phyloP scores from a whole-genome alignment of 1,139 yeast genomes.

The Yamadazyma songkhlaensis region DNA sequence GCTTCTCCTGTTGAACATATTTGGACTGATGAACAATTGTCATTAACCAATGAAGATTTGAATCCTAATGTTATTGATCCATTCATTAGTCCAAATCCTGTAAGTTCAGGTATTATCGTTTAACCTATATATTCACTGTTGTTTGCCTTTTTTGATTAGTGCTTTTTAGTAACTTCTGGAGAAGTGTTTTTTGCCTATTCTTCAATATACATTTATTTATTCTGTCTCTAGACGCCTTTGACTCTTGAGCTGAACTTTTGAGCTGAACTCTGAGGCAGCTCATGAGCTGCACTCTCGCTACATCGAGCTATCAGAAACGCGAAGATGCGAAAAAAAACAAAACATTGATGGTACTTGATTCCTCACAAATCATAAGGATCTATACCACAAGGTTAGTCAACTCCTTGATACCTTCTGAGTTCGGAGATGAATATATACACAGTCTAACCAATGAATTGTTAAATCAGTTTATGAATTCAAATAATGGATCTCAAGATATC shows the following conservation, averaged over 20 bases:
- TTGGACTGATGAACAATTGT: slow-evolving; percentile 84
- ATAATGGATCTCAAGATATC: slow-evolving; percentile 12
- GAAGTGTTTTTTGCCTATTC: slow-evolving; percentile 1
- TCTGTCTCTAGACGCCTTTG: no score
- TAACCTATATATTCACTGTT: background rate
- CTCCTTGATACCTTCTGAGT: slow-evolving; percentile 37
- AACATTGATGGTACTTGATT: slow-evolving; percentile 26
- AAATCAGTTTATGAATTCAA: slow-evolving; percentile 8
- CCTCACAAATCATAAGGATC: slow-evolving; percentile 31
- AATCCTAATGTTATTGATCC: slow-evolving; percentile 66
- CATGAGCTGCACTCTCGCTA: no score
- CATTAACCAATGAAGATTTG: slow-evolving; percentile 57
- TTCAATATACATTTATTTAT: background rate
- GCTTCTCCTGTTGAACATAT: slow-evolving; percentile 51
- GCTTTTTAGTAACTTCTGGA: slow-evolving; percentile 1
- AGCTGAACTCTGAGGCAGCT: no score
- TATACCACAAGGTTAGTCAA: slow-evolving; percentile 38
- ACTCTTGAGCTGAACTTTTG: no score
- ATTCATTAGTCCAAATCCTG: slow-evolving; percentile 56
- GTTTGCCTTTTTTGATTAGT: background rate
- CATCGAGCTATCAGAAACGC: background rate
- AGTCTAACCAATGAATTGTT: slow-evolving; percentile 31
- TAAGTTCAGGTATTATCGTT: slow-evolving; percentile 59
- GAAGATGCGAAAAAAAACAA: slow-evolving; percentile 6
- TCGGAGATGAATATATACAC: slow-evolving; percentile 37